Base-by-base conservation (phyloP, 495 filamentous ascomycete genomes). In the Penicillium taxi region DNA sequence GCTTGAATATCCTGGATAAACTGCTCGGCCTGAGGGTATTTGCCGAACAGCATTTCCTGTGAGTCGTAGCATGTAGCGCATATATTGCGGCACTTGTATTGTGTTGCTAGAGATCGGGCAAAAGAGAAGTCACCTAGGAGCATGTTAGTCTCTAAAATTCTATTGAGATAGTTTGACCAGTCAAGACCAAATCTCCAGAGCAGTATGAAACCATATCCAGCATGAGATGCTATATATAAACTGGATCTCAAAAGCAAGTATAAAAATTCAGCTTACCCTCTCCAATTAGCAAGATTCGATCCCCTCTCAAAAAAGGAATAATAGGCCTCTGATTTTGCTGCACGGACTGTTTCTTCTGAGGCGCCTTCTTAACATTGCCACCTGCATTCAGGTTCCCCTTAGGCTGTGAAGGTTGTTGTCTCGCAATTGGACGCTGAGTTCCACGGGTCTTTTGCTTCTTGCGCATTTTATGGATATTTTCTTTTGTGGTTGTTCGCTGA, bases 231-330 rank as follows among this genome's bases (percentile, higher is more conserved):
- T 14, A 31, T 21, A 16, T 11, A 19, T 35, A 1, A 12, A 36
- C 34, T 17, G 22, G 23, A 41, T 9, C 37, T 26, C 3, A 4
- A 23, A 34, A 14, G 21, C n/a, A 9, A 23, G 22, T 26, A 35
- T 21, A 37, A 14, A 39, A 39, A 44, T 27, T 35, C 29, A 32
- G 48, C 61, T 58, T 26, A 67, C 84, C 90, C 66, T 98, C 90
- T 32, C 90, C 91, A 47, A 98, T 59, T 2, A 96, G 72, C 17
- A 98, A 74, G 41, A 96, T 84, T 37, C 73, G 65, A 54, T 91
- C 78, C 33, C 64, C 56, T 15, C 72, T 70, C 14, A 66, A 56
- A 63, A 93, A 94, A n/a, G 87, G 89, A 42, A 93, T 77, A 25
- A 70, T 75, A 6, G 81, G 75, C 24, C 67, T 55, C 37, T 55